Conservation (phyloP, 1,139 yeast genomes). For the Saccharomyces uvarum region DNA sequence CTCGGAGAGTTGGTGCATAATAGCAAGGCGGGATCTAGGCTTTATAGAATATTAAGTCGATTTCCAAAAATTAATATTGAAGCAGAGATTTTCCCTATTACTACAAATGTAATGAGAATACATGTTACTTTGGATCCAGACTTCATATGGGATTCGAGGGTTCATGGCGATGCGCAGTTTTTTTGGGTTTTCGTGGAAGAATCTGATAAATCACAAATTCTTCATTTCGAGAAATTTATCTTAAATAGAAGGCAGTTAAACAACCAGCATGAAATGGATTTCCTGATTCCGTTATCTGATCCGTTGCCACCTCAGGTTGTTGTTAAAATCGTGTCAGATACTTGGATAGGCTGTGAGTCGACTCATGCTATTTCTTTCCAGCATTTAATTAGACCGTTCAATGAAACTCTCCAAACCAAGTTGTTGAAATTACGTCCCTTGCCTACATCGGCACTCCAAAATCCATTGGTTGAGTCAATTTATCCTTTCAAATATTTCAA, state of each 20-base stretch:
- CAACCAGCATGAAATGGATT: conserved; percentile 67
- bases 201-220: conserved; percentile 61
- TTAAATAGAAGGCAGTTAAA: conserved; percentile 52
- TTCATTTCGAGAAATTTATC: conserved; percentile 78
- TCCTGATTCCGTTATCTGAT: conserved; percentile 84
- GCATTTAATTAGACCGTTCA: conserved; percentile 80
- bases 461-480: conserved; percentile 57
- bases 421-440: conserved; percentile 75
- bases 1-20: conserved; percentile 88
- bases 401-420: conserved; percentile 79
- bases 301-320: conserved; percentile 85
- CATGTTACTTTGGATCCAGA: conserved; percentile 66
- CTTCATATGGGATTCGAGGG: conserved; percentile 72
- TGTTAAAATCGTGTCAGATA: conserved; percentile 70
- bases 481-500: conserved; percentile 85
- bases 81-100: conserved; percentile 85
- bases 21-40: conserved; percentile 55
- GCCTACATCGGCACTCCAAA: conserved; percentile 73
- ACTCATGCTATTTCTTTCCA: conserved; percentile 78
- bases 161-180: conserved; percentile 77
- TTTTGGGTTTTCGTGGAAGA: conserved; percentile 93
- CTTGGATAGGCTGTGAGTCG: conserved; percentile 85
- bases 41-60: conserved; percentile 55
- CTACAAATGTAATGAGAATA: conserved; percentile 76
- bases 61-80: conserved; percentile 70